A percentile compares a stretch with the other conserved stretches of the same genome.
Evolutionary conservation across 2,329 filamentous ascomycete genomes (phyloP).

Genomic region (Trichoderma koningii): DNA sequence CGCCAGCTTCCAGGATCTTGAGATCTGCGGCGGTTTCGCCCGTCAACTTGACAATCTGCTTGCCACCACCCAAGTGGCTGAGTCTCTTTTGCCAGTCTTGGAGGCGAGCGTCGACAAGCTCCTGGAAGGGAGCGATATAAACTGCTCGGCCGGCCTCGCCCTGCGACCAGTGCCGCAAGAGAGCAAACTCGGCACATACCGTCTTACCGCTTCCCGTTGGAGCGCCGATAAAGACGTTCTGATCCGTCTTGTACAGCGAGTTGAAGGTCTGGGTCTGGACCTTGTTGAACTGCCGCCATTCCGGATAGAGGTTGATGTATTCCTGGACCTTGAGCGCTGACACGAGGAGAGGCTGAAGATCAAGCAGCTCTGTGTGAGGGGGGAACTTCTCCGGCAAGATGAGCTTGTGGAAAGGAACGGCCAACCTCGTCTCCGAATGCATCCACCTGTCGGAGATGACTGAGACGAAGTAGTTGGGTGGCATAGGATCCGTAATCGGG

Average conservation of each 20-base stretch:
- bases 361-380: conserved; percentile 86
- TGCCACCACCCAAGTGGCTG: conserved; percentile 72
- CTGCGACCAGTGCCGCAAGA: conserved; percentile 80
- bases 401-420: conserved; percentile 92
- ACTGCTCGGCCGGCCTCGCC: conserved; percentile 69
- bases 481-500: conserved; percentile 95
- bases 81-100: conserved; percentile 86
- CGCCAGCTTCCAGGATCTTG: conserved; percentile 81
- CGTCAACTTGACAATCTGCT: conserved; percentile 88
- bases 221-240: conserved; percentile 92
- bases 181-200: conserved; percentile 90
- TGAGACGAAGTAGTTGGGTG: conserved; percentile 97
- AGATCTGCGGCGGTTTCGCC: conserved; percentile 91
- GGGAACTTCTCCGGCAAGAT: conserved; percentile 95
- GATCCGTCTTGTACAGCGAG: conserved; percentile 83
- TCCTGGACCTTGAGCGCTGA: conserved; percentile 85
- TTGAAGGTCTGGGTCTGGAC: conserved; percentile 98
- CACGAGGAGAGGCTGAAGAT: conserved; percentile 87
- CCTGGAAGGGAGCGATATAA: conserved; percentile 93
- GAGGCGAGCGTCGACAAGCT: conserved; percentile 79
- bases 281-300: conserved; percentile 91
- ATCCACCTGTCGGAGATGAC: conserved; percentile 97
- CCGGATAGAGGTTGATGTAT: conserved; percentile 76
- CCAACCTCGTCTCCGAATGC: conserved; percentile 91
- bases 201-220: conserved; percentile 96